Evolutionary conservation across 495 filamentous ascomycete genomes (phyloP), one percentile per base, ranked within the genome.

Genomic region (Penicillium desertorum): DNA sequence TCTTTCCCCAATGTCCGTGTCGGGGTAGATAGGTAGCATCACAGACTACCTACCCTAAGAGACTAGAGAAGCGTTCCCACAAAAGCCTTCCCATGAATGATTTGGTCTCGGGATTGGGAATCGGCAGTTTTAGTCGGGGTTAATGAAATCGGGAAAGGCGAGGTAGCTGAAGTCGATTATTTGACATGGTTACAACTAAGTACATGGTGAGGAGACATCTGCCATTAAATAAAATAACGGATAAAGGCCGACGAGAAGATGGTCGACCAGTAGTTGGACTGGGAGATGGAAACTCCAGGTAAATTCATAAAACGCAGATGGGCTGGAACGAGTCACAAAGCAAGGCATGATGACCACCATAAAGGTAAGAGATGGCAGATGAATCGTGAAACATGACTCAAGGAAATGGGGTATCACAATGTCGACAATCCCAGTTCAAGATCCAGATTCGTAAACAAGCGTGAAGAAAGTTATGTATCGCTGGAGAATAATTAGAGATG

Each of bases 131-230:
- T 1, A 17, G 16, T 17, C 7, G 9, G 7, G 3, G 19, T 23
- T 44, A 5, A 44, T 23, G 42, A 44, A 22, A 20, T 14, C 10
- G 20, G 42, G 29, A 16, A 49, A 22, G 36, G 6, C 12, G 39
- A 51, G 12, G 49, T 45, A 12, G 34, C 22, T 54, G 20, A 17
- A 27, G 53, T 59, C 16, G 42, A 63, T 60, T 62, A 64, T 68
- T 19, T 57, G 54, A 65, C 61, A 60, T 54, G 42, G 60, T 67
- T 64, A 71, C 54, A 65, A 34, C 55, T 70, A 70, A 63, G 55
- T 75, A 75, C 70, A 73, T 66, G 53, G 56, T 61, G 64, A 62
- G 68, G 69, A 76, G 22, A 4, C 22, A 77, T 76, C 72, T 73
- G 68, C 64, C 62, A 61, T 49, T 56, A 56, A 51, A 27, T 23